Base-by-base conservation (phyloP, 176 grass and related monocot genomes). In the Thinopyrum elongatum region DNA sequence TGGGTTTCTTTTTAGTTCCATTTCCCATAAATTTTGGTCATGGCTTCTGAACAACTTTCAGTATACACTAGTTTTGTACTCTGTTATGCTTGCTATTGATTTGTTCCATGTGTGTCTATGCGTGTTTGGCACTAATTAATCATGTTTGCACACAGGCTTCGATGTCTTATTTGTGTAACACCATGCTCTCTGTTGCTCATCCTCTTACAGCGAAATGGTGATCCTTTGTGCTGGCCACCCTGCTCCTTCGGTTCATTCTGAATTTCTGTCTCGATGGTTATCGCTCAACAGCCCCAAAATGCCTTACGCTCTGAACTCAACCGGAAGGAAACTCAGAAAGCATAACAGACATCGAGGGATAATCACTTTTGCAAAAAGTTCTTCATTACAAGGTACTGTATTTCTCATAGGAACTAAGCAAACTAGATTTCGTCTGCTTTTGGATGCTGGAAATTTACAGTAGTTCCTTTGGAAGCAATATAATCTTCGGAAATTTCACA, bases 311-410 rank as follows among this genome's bases (percentile, higher is more conserved):
- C 21, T 61, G 25, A 68, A 53, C 5, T 72, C 12, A 46, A 10
- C 65, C 12, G 44, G 17, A 81, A 78, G 39, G 33, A 80, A 74
- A 49, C 36, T 79, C 19, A 87, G 57, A 80, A 84, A 72, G 35
- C 69, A 57, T 62, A 88, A 76, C 8, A 73, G 42, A 64, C 30
- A 41, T 77, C 76, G 17, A 26, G 46, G 8, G 34, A 9, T 80
- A 19, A 42, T 16, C 7, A 22, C 28, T 59, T 82, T 79, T 4
- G 87, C 87, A 5, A 98, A 88, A 82, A 77, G 38, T 14, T 84
- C 85, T 80, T 80, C 87, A 6, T 77, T 93, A 67, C 89, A 92
- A 92, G 93, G 93, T 93, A 78, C n/a, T 3, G 28, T 49, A 68
- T 83, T 0, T 46, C 42, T 46, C 61, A 3, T 6, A 60, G 7